phyloP scores from a whole-genome alignment of 23 red algal genomes.

The Chondrus crispus region DNA sequence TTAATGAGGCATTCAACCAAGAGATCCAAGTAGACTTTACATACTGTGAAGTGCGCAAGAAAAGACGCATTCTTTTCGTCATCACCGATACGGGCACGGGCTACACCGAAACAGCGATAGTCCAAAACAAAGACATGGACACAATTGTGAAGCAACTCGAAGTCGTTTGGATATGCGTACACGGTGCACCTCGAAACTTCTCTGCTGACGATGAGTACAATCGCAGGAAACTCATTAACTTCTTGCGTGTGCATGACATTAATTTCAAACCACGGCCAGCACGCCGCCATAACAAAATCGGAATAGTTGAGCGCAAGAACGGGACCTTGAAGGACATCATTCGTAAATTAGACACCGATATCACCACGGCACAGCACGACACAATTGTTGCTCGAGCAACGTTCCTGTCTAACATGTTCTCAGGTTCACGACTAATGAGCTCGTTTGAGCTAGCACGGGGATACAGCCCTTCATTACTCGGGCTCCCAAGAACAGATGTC shows the following conservation, averaged over 20 bases:
- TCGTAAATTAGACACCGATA: neutral
- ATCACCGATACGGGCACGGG: slow-evolving; percentile 2
- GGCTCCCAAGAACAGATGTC: neutral
- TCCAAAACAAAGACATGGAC: neutral
- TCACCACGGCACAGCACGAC: neutral
- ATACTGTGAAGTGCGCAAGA: neutral
- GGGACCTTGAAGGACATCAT: neutral
- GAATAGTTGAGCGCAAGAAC: neutral
- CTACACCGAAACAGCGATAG: neutral
- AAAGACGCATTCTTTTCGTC: neutral
- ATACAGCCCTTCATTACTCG: neutral
- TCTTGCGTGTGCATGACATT: neutral
- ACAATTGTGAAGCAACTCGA: neutral
- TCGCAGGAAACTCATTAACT: neutral
- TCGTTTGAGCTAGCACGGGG: neutral
- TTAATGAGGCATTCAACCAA: slow-evolving; percentile 36
- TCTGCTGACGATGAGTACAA: neutral
- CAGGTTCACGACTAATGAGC: neutral
- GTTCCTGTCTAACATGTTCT: neutral
- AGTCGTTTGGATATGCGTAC: slow-evolving; percentile 6
- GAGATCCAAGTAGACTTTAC: slow-evolving; percentile 9
- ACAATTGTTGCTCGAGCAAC: neutral
- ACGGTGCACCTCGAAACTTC: slow-evolving; percentile 10
- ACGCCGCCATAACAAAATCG: neutral
- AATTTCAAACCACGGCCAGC: neutral